Base-by-base conservation (phyloP, 2,329 filamentous ascomycete species). In the Fusarium phyllophilum region DNA sequence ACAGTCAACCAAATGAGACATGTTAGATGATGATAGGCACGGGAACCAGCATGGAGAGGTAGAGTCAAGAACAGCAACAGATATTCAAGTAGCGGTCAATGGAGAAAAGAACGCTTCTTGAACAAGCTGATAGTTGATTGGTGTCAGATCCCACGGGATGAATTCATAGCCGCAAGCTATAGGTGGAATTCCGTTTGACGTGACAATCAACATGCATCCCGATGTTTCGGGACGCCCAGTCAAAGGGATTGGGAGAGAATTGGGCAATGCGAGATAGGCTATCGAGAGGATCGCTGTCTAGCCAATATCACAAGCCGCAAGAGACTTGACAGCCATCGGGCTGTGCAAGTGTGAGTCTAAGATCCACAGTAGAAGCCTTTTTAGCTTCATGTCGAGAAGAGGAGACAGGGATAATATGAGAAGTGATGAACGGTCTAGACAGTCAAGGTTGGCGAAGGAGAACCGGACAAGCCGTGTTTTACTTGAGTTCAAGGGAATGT, bases 81-180 rank as follows among this genome's bases (percentile, higher is more conserved):
- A 39, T 34, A 52, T 54, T 51, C 51, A 73, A 66, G 65, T 56
- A 72, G 67, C 51, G 70, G 62, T 64, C 76, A 77, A 76, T 75
- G 55, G 33, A 57, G 42, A 64, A 60, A 64, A 74, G 51, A 52
- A 62, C 68, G 42, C 58, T 24, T 55, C 42, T 63, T 58, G 49
- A 56, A 55, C 42, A 46, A 51, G 48, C 34, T 41, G 46, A 55
- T 29, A 26, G 26, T 46, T 46, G 42, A 42, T 72, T 36, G 34
- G 57, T 70, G 33, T 42, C 48, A 24, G 22, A 60, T 20, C n/a
- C 38, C n/a, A 29, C 45, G 34, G 59, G 66, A 59, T 73, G 26
- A 44, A 31, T 44, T 46, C 44, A 66, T 44, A 45, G 45, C 57
- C 46, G 45, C 39, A 68, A 41, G 42, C 49, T 58, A 45, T 44